A percentile compares a stretch with the other conserved stretches of the same genome.
Conservation (phyloP, 768 basidiomycete species). For the Lactifluus piperatus region DNA sequence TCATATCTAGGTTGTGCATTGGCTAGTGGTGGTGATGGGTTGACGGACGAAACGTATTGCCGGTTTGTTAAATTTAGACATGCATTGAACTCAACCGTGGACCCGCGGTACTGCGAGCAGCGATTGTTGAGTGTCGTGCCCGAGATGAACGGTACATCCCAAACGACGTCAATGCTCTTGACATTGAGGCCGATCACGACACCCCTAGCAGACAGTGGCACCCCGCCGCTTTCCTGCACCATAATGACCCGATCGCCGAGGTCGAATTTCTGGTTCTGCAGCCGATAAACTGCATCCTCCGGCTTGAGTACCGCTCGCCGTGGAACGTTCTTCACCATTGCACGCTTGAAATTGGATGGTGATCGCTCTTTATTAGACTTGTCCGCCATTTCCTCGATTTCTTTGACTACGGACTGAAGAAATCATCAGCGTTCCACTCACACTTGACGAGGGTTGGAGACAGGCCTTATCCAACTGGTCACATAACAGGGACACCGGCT, state of each 20-base stretch:
- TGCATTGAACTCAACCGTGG: slow-evolving; percentile 76
- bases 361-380: slow-evolving; percentile 52
- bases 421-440: background rate
- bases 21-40: slow-evolving; percentile 40
- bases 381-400: slow-evolving; percentile 75
- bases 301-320: slow-evolving; percentile 92
- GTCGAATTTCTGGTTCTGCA: slow-evolving; percentile 81
- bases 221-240: slow-evolving; percentile 91
- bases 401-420: slow-evolving; percentile 60
- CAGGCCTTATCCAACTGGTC: slow-evolving; percentile 84
- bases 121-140: slow-evolving; percentile 80
- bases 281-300: slow-evolving; percentile 75
- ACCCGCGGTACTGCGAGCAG: slow-evolving; percentile 92
- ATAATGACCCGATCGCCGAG: slow-evolving; percentile 93
- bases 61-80: slow-evolving; percentile 83
- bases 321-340: slow-evolving; percentile 89
- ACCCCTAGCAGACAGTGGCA: slow-evolving; percentile 86
- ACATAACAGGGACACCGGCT: slow-evolving; percentile 85
- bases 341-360: slow-evolving; percentile 68
- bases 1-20: slow-evolving; percentile 52
- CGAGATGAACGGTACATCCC: slow-evolving; percentile 94
- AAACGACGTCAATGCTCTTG: slow-evolving; percentile 88
- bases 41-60: slow-evolving; percentile 76
- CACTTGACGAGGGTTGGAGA: background rate
- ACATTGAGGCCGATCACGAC: slow-evolving; percentile 85